Evolutionary conservation across 1,284 basidiomycete species (phyloP), one percentile per base, ranked within the genome.

Genomic region (Exobasidium cylindrosporum): DNA sequence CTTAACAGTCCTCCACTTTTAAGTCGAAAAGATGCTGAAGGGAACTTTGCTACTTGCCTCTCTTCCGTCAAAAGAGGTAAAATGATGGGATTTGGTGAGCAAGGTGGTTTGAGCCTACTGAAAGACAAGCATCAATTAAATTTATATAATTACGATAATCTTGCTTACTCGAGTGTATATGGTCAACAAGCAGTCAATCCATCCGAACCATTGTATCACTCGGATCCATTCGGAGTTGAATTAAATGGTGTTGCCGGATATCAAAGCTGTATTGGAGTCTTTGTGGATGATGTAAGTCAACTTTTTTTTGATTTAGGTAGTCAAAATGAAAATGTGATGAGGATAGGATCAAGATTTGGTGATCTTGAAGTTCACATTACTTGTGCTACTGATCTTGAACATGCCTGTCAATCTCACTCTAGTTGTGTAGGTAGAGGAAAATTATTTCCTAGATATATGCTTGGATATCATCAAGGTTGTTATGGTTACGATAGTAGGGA

Each of bases 381-480:
- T n/a, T 56, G 54, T 32, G 54, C 54, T 14, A 44, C 35, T 21
- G 30, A 56, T n/a, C 24, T 56, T 21, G 24, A 31, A 46, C 21
- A 44, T 6, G 54, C 40, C 13, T 40, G 54, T n/a, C 26, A 17
- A 26, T 24, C 54, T 10, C 54, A 56, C 29, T 31, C 54, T 4
- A 56, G 54, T 21, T 28, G 24, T 31, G 40, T 46, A 14, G 54
- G 54, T 17, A 24, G 54, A 7, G 26, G 5, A 4, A 56, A 46
- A 31, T 21, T 56, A 24, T 56, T 32, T n/a, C 54, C 54, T 26
- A 24, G 40, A n/a, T 56, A 32, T 24, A 31, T 56, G 14, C 30
- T 56, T 7, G 54, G 54, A 24, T 56, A 56, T 32, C 54, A 56
- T 46, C 54, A 56, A 32, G 54, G 54, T 13, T 56, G 54, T 31